A percentile compares a stretch with the other conserved stretches of the same genome.
These are phyloP conservation scores for Citrullus mucosospermus DNA, from an alignment of 306 rosid genomes.

Conservation along the genomic window DNA sequence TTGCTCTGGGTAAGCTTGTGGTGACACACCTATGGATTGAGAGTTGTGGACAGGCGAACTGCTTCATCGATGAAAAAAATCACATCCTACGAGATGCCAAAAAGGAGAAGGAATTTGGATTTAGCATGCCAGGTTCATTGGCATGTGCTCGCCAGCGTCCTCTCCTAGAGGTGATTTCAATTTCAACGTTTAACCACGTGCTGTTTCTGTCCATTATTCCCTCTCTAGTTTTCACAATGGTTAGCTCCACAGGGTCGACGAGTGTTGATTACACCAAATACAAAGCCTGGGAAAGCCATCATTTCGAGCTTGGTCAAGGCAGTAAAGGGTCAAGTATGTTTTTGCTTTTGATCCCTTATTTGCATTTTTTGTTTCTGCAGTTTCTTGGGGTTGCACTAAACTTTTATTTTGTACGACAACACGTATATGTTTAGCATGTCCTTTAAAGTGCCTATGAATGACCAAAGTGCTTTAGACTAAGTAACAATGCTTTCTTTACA, in stretches of 20 bases:
- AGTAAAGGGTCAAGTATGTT: slow-evolving; percentile 66
- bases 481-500: neutral
- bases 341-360: neutral
- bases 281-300: slow-evolving; percentile 70
- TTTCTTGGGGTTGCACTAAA: neutral
- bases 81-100: slow-evolving; percentile 65
- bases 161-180: slow-evolving; percentile 44
- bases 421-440: neutral
- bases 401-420: neutral
- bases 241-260: slow-evolving; percentile 52
- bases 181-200: neutral
- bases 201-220: slow-evolving; percentile 8
- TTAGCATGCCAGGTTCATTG: slow-evolving; percentile 72
- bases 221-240: neutral
- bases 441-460: neutral
- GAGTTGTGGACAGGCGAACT: slow-evolving; percentile 86
- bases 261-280: slow-evolving; percentile 71
- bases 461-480: no score
- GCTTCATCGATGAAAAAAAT: slow-evolving; percentile 76
- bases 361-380: neutral
- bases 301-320: slow-evolving; percentile 58
- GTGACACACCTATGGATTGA: slow-evolving; percentile 91
- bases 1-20: slow-evolving; percentile 80
- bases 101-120: slow-evolving; percentile 88
- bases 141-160: slow-evolving; percentile 55